phyloP scores from a whole-genome alignment of 2,329 filamentous ascomycete genomes.

The Lithohypha guttulata region DNA sequence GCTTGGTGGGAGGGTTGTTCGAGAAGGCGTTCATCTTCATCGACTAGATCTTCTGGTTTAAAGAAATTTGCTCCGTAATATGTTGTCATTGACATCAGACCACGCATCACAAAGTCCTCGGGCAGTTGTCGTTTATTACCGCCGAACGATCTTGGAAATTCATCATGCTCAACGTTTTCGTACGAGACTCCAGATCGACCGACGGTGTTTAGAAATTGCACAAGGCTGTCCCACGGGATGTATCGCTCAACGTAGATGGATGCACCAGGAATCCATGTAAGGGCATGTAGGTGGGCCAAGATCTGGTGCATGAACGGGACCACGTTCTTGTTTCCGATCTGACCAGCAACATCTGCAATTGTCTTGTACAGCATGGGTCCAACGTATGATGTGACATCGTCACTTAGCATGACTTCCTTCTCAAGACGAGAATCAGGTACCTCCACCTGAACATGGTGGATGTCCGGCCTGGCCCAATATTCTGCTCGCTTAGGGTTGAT shows the following conservation, averaged over 20 bases:
- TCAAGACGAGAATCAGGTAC: neutral
- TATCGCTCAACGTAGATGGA: conserved; percentile 32
- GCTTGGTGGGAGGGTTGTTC: conserved; percentile 40
- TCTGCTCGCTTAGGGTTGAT: neutral
- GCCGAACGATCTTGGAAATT: conserved; percentile 35
- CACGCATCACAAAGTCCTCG: conserved; percentile 50
- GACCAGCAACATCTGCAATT: conserved; percentile 34
- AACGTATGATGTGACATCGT: conserved; percentile 28
- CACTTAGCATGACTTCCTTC: conserved; percentile 7
- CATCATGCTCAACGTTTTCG: conserved; percentile 27
- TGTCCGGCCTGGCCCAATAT: conserved; percentile 1
- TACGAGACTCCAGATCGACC: conserved; percentile 30
- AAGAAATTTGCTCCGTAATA: conserved; percentile 42
- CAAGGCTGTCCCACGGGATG: conserved; percentile 43
- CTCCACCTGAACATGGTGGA: neutral
- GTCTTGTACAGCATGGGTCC: conserved; percentile 32
- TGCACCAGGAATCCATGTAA: conserved; percentile 29
- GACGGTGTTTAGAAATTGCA: conserved; percentile 44
- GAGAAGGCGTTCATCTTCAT: conserved; percentile 45
- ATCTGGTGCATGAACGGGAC: conserved; percentile 46
- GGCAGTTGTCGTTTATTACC: conserved; percentile 38
- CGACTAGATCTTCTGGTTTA: conserved; percentile 39
- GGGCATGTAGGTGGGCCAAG: conserved; percentile 41
- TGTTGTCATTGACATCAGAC: conserved; percentile 41
- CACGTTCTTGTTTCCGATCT: conserved; percentile 41